A percentile compares a stretch with the other conserved stretches of the same genome.
These are phyloP conservation scores for Quercus dentata DNA, from an alignment of 306 rosid species.

Conservation along the genomic window DNA sequence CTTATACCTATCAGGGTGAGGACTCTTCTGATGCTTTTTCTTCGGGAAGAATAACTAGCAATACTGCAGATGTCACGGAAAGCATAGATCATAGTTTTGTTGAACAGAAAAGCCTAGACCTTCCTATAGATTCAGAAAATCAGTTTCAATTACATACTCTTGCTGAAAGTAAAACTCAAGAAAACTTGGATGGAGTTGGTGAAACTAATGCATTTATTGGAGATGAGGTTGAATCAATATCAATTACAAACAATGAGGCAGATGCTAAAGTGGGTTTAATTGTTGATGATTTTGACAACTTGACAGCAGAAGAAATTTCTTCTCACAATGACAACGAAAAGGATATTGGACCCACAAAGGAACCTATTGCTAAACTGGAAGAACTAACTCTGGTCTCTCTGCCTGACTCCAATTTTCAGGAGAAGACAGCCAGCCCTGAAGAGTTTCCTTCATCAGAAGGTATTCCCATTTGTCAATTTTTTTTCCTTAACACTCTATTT, in stretches of 20 bases:
- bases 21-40: slow-evolving; percentile 32
- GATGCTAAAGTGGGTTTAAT: slow-evolving; percentile 5
- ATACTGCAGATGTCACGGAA: slow-evolving; percentile 6
- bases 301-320: slow-evolving; percentile 3
- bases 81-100: slow-evolving; percentile 13
- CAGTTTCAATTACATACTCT: neutral
- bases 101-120: slow-evolving; percentile 13
- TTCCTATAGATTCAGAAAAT: slow-evolving; percentile 16
- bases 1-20: slow-evolving; percentile 36
- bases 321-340: neutral
- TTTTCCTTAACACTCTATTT: neutral
- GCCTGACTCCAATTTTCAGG: slow-evolving; percentile 38
- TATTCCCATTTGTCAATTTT: slow-evolving; percentile 10
- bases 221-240: slow-evolving; percentile 27
- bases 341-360: slow-evolving; percentile 20
- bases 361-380: slow-evolving; percentile 2
- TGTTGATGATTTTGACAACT: slow-evolving; percentile 26
- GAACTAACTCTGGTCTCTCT: slow-evolving; percentile 31
- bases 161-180: slow-evolving; percentile 18
- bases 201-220: slow-evolving; percentile 6
- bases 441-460: slow-evolving; percentile 28
- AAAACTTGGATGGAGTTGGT: slow-evolving; percentile 16
- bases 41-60: slow-evolving; percentile 19
- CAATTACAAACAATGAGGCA: slow-evolving; percentile 21
- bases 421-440: slow-evolving; percentile 36